Evolutionary conservation across 495 filamentous ascomycete genomes (phyloP).

Genomic region (Aspergillus olivimuriae): DNA sequence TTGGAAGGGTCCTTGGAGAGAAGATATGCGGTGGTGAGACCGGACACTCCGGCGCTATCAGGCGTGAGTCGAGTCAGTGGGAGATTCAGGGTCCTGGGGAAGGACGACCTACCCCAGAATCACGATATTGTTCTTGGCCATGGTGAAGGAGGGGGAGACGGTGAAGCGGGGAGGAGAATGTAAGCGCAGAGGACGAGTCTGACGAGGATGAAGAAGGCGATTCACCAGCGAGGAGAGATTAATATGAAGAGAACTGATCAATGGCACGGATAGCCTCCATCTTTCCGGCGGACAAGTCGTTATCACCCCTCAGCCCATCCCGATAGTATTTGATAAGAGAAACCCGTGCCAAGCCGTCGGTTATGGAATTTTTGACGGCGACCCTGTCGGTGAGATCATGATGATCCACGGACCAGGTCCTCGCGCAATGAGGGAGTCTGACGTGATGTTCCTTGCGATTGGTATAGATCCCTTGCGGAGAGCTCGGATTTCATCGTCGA

Average conservation of each 20-base stretch:
- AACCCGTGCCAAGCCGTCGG: not conserved
- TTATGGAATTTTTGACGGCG: too few relatives aligned
- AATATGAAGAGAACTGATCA: not conserved
- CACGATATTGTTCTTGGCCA: conserved; percentile 50
- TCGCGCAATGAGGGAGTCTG: too few relatives aligned
- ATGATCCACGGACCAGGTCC: too few relatives aligned
- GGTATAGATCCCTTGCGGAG: too few relatives aligned
- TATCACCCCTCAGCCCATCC: not conserved
- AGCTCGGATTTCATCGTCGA: too few relatives aligned
- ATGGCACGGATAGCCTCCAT: not conserved
- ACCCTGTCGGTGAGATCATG: too few relatives aligned
- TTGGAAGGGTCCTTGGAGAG: conserved; percentile 64
- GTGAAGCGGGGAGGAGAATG: conserved; percentile 5
- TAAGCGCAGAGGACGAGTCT: not conserved
- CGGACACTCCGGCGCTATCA: conserved; percentile 90
- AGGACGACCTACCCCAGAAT: conserved; percentile 51
- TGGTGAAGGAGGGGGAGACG: conserved; percentile 13
- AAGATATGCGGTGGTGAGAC: conserved; percentile 83
- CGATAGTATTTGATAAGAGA: not conserved
- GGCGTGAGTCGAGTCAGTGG: not conserved
- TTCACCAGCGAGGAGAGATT: not conserved
- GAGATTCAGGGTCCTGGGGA: conserved; percentile 1
- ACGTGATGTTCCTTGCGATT: too few relatives aligned
- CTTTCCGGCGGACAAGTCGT: not conserved
- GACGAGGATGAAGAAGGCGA: not conserved